Evolutionary conservation across 495 filamentous ascomycete species (phyloP), one percentile per base, ranked within the genome.

Genomic region (Trypethelium eluteriae): DNA sequence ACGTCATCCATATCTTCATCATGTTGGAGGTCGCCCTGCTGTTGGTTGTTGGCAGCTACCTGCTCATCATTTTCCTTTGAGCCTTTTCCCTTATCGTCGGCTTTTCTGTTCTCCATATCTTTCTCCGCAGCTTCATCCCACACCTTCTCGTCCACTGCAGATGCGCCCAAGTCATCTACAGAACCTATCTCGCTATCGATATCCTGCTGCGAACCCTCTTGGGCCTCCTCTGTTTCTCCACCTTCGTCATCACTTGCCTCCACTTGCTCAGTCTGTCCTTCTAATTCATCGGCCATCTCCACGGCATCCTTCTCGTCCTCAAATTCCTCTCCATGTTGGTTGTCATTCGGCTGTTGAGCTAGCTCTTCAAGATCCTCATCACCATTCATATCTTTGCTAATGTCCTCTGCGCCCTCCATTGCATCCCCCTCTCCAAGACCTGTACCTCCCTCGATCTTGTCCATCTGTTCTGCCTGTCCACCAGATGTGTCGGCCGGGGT

Each of bases 91-190:
- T 88, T 80, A 9, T 59, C 53, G 68, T 91, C 83, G n/a, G 86
- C 89, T 69, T 91, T 82, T 62, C 92, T 89, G 59, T 96, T 90
- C 70, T 93, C 93, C 64, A 91, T 86, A 14, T 88, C 80, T 16
- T 92, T 88, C 62, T 91, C 88, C 18, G 83, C 85, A 53, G 84
- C 85, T 9, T 89, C 92, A 76, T 98, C 92, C 94, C 94, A 98
- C 80, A 97, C 88, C 79, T 97, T 98, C 77, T 98, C 94, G 74
- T 98, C 94, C 1, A 98, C 88, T 16, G 92, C 91, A 18, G 85
- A 88, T 6, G 90, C 86, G 70, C 95, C 92, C 25, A 96, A 80
- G 70, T 93, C 91, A 80, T 96, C 89, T 5, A 98, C 91, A 74
- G 89, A 87, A 4, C 92, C 95, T 9, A 86, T 81, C 78, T 96